These are phyloP conservation scores for Neurospora discreta DNA, from an alignment of 495 filamentous ascomycete genomes.

Conservation along the genomic window DNA sequence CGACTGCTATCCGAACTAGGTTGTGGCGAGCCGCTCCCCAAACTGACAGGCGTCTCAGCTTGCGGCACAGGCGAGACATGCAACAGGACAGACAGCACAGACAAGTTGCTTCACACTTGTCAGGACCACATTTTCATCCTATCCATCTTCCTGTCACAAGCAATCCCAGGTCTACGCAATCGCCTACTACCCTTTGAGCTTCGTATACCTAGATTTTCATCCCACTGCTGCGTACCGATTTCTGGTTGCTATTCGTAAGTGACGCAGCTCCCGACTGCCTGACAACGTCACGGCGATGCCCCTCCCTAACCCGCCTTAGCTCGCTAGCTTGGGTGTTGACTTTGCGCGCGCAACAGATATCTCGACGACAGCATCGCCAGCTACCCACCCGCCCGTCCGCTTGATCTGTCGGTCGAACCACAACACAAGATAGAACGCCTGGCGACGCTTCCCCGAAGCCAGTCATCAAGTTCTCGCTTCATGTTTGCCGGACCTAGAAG, in stretches of 20 bases:
- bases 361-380: neutral
- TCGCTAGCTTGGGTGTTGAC: neutral
- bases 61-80: constrained; percentile 6
- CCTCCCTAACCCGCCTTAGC: neutral
- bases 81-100: neutral
- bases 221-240: neutral
- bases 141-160: neutral
- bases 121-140: neutral
- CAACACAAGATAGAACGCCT: neutral
- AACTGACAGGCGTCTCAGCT: constrained; percentile 12
- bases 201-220: neutral
- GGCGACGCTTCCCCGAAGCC: neutral
- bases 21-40: neutral
- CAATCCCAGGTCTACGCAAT: neutral
- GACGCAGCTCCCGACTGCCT: neutral
- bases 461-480: constrained; percentile 4
- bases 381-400: neutral
- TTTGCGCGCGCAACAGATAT: neutral
- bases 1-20: no score
- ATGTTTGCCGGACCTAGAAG: constrained; percentile 13
- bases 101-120: neutral
- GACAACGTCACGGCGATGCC: neutral
- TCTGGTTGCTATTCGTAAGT: neutral
- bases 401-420: neutral
- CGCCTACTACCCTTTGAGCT: neutral